These are phyloP conservation scores for Serendipita sp. DNA, from an alignment of 768 basidiomycete species.

Conservation along the genomic window DNA sequence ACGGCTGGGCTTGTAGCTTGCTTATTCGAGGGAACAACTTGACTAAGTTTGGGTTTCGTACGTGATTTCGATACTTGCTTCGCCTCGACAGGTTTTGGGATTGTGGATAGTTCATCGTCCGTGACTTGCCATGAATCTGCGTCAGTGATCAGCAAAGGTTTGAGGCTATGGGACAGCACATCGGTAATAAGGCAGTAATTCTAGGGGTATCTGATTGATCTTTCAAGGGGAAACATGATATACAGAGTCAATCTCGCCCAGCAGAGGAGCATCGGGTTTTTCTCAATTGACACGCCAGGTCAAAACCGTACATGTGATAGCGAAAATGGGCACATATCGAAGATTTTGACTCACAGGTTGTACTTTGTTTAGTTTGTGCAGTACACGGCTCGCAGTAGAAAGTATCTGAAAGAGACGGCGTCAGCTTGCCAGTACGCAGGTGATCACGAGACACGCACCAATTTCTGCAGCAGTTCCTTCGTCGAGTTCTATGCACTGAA, in stretches of 20 bases:
- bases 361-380: slow-evolving; percentile 41
- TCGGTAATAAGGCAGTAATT: not conserved
- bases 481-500: slow-evolving; percentile 49
- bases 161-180: not conserved
- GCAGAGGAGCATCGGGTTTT: not conserved
- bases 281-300: not conserved
- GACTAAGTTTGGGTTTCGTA: not conserved
- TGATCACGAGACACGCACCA: slow-evolving; percentile 32
- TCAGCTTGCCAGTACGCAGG: slow-evolving; percentile 12
- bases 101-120: not conserved
- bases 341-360: slow-evolving; percentile 55
- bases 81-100: not conserved
- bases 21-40: not conserved
- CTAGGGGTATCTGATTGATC: not conserved
- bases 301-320: not conserved
- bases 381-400: slow-evolving; percentile 44
- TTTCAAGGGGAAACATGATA: slow-evolving; percentile 8
- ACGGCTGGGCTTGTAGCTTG: not conserved
- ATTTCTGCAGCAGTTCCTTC: slow-evolving; percentile 59
- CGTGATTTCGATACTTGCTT: not conserved
- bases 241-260: too few species aligned
- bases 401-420: slow-evolving; percentile 26
- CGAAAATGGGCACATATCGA: not conserved
- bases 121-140: not conserved
- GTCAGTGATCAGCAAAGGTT: slow-evolving; percentile 4